phyloP scores from a whole-genome alignment of 2,329 filamentous ascomycete genomes.

The Botrytis galanthina region DNA sequence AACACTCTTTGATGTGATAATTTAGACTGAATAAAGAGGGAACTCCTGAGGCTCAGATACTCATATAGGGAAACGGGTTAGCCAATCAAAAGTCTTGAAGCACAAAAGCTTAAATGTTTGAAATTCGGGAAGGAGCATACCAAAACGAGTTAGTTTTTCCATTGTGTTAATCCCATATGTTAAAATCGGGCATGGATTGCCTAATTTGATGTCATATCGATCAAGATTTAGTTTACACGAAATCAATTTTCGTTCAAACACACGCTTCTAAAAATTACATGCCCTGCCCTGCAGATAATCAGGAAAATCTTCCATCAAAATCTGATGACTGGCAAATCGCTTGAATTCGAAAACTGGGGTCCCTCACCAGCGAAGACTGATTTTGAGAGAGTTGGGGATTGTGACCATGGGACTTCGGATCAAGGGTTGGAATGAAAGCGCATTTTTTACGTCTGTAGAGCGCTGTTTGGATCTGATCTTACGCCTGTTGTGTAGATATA shows the following conservation, averaged over 20 bases:
- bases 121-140: rapidly evolving
- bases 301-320: rapidly evolving
- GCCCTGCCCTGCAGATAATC: background rate
- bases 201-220: background rate
- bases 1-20: background rate
- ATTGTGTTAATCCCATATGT: background rate
- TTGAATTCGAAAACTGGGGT: background rate
- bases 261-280: rapidly evolving
- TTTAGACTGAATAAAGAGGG: background rate
- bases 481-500: background rate
- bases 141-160: background rate
- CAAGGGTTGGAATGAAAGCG: background rate
- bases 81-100: background rate
- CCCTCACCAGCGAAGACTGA: rapidly evolving
- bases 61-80: no score
- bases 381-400: no score
- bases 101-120: background rate
- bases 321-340: rapidly evolving
- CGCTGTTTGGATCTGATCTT: background rate
- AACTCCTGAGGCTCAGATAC: background rate
- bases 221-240: background rate
- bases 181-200: background rate
- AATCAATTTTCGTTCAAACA: background rate
- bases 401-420: background rate
- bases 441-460: background rate